Evolutionary conservation across 2,329 filamentous ascomycete species (phyloP), one percentile per base, ranked within the genome.

Genomic region (Aureobasidium sp.): DNA sequence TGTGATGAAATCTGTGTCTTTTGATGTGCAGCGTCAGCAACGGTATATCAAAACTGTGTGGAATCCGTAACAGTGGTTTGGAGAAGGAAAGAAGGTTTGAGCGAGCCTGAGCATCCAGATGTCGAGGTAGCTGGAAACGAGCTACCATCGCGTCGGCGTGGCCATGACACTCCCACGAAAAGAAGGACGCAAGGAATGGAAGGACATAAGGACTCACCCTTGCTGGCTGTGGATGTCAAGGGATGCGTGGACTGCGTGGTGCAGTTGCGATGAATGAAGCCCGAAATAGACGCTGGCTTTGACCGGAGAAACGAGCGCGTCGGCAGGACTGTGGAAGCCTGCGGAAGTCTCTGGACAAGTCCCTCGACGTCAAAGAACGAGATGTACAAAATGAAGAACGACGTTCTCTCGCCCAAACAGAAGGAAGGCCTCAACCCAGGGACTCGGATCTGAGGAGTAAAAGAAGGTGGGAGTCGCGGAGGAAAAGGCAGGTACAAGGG

Each of bases 401-500:
- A n/a, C n/a, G 42, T 7, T 36, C 17, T 58, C 31, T 48, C 39
- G 20, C 39, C 41, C 55, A 58, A 44, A 39, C n/a, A 45, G 15
- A 45, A 34, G 36, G 39, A 48, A 37, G 31, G 14, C 41, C 14
- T 48, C 17, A 48, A 47, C 55, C 55, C 55, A 58, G 55, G 55
- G 29, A 58, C 37, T 14, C 55, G 55, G 55, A 48, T 44, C 41
- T 58, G 42, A 51, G 15, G 45, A 42, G 57, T 49, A 51, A 49
- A 60, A 45, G 37, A 60, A 42, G 57, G 57, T 49, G 45, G 45
- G 45, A 49, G 57, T 49, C 44, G 34, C 39, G 45, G 48, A 49
- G 57, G 44, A 49, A 49, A 60, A 51, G 57, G 57, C 57, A 60
- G 57, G 57, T 60, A 60, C 57, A 60, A 60, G 57, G 45, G 36